These are phyloP conservation scores for Cystobasidium ongulense DNA, from an alignment of 768 basidiomycete genomes.

Conservation along the genomic window DNA sequence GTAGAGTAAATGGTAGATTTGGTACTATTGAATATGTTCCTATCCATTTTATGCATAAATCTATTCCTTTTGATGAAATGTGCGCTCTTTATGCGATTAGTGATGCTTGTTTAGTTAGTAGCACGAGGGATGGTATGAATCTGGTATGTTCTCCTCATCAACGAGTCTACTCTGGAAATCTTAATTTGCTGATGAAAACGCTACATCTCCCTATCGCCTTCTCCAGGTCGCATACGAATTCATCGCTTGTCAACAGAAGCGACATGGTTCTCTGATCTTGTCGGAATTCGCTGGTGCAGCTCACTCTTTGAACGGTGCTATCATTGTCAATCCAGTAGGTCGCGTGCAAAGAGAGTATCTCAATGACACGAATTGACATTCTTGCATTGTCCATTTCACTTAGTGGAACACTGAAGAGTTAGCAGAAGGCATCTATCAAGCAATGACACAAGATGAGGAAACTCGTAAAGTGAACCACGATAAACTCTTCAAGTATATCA, in stretches of 20 bases:
- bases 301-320: slow-evolving; percentile 66
- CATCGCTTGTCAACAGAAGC: slow-evolving; percentile 83
- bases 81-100: slow-evolving; percentile 95
- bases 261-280: slow-evolving; percentile 92
- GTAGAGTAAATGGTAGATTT: slow-evolving; percentile 95
- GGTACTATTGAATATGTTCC: slow-evolving; percentile 99
- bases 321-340: slow-evolving; percentile 81
- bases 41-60: slow-evolving; percentile 99
- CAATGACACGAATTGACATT: not conserved
- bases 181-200: not conserved
- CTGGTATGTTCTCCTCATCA: slow-evolving; percentile 56
- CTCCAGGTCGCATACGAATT: slow-evolving; percentile 93
- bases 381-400: not conserved
- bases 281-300: slow-evolving; percentile 93
- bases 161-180: not conserved
- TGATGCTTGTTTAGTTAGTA: slow-evolving; percentile 90
- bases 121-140: slow-evolving; percentile 98
- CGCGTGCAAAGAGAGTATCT: not conserved
- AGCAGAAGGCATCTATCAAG: slow-evolving; percentile 92
- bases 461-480: slow-evolving; percentile 83
- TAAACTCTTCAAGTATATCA: slow-evolving; percentile 90
- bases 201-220: not conserved
- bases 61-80: slow-evolving; percentile 81
- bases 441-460: slow-evolving; percentile 76
- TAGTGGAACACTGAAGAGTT: slow-evolving; percentile 94